Evolutionary conservation across 257 asterid species (phyloP).

Genomic region (Verbena officinalis): DNA sequence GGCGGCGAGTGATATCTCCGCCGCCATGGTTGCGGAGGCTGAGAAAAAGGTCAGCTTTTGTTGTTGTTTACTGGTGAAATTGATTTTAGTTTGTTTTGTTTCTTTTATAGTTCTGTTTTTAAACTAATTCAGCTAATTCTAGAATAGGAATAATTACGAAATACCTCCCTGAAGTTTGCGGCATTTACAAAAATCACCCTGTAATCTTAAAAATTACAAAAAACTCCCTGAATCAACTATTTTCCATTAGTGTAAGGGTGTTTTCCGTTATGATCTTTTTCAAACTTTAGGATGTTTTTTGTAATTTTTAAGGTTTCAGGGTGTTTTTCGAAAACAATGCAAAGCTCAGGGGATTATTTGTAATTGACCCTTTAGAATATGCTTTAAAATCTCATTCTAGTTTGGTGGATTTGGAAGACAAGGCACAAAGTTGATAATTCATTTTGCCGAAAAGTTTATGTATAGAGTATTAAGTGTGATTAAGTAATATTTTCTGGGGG

Average conservation of each 20-base stretch:
- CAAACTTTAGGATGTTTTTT: too few species aligned
- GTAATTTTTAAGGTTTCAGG: too few species aligned
- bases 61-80: not conserved
- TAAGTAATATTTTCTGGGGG: not conserved
- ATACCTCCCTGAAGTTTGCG: too few species aligned
- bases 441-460: not conserved
- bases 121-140: not conserved
- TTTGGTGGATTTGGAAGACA: not conserved
- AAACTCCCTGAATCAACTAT: too few species aligned
- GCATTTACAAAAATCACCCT: too few species aligned
- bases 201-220: too few species aligned
- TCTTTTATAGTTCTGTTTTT: not conserved
- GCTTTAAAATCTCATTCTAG: constrained; percentile 9
- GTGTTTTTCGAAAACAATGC: too few species aligned
- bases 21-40: constrained; percentile 95
- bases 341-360: too few species aligned
- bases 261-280: too few species aligned
- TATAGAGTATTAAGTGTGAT: not conserved
- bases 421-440: not conserved
- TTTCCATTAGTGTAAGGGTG: too few species aligned
- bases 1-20: constrained; percentile 89
- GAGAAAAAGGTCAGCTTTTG: constrained; percentile 60
- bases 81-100: not conserved
- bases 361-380: too few species aligned
- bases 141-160: too few species aligned